Evolutionary conservation across 208 protist genomes (phyloP).

Genomic region (Leishmania aethiopica): DNA sequence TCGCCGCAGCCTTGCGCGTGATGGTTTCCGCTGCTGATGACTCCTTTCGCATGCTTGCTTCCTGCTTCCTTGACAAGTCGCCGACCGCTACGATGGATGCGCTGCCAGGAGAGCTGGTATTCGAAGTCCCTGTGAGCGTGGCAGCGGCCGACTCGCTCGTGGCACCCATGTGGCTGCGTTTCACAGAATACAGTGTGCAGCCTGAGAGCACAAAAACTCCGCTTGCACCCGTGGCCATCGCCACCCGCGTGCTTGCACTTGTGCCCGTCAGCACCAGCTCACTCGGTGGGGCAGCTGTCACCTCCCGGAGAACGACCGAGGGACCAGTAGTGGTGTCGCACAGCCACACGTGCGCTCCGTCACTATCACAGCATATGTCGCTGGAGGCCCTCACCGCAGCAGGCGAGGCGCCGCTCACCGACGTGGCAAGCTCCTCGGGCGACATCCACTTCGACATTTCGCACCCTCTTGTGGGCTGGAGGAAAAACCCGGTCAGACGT

Average conservation of each 20-base stretch:
- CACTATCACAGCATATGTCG: slow-evolving; percentile 33
- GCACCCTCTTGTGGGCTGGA: slow-evolving; percentile 12
- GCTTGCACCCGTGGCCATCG: slow-evolving; percentile 10
- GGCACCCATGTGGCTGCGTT: neutral
- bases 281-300: slow-evolving; percentile 9
- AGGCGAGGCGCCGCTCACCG: slow-evolving; percentile 20
- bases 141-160: slow-evolving; percentile 1
- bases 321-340: slow-evolving; percentile 37
- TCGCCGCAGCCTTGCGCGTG: neutral
- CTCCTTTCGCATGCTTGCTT: neutral
- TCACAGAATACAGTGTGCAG: slow-evolving; percentile 32
- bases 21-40: neutral
- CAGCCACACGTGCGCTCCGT: slow-evolving; percentile 37
- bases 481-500: slow-evolving; percentile 16
- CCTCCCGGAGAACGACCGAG: slow-evolving; percentile 32
- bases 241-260: slow-evolving; percentile 30
- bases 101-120: neutral
- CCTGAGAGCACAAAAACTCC: slow-evolving; percentile 41
- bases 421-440: neutral
- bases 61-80: neutral
- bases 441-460: slow-evolving; percentile 17
- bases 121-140: neutral
- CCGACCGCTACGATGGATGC: neutral
- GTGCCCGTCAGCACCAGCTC: slow-evolving; percentile 31
- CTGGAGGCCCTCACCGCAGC: slow-evolving; percentile 11